Percentiles rank a stretch among this genome's conserved stretches.
Conservation (phyloP, 805 yeast genomes). For the Starmerella sirachaensis region DNA sequence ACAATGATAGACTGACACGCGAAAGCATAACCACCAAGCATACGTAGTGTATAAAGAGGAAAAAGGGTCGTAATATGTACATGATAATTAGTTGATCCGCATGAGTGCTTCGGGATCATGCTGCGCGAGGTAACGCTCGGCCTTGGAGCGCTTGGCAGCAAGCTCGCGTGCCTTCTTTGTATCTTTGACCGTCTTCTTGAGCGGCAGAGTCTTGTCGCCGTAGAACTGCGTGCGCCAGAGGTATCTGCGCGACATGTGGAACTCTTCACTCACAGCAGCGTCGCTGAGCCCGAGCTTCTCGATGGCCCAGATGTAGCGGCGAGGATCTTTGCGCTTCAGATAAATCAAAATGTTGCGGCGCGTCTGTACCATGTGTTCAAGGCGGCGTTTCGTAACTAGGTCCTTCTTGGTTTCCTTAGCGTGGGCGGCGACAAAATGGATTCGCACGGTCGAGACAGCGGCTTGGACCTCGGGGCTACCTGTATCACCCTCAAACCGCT, state of each 20-base stretch:
- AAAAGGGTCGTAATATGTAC: constrained; percentile 3
- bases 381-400: constrained; percentile 49
- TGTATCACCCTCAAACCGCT: constrained; percentile 76
- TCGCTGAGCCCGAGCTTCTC: constrained; percentile 82
- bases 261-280: constrained; percentile 63
- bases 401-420: constrained; percentile 62
- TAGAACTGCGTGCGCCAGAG: constrained; percentile 29
- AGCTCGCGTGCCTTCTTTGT: constrained; percentile 20
- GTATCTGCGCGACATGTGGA: constrained; percentile 32
- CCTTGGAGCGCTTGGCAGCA: constrained; percentile 20
- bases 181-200: constrained; percentile 24
- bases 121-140: constrained; percentile 23
- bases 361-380: constrained; percentile 76
- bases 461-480: constrained; percentile 96
- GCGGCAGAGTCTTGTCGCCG: constrained; percentile 30
- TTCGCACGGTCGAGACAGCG: constrained; percentile 71
- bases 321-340: constrained; percentile 66
- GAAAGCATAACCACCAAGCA: no score
- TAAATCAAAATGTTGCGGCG: constrained; percentile 77
- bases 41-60: background rate
- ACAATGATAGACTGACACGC: no score
- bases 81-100: constrained; percentile 1
- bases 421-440: constrained; percentile 67
- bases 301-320: constrained; percentile 73
- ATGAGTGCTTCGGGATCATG: constrained; percentile 21